phyloP scores from a whole-genome alignment of 768 basidiomycete species.

The Termitomyces sp. region DNA sequence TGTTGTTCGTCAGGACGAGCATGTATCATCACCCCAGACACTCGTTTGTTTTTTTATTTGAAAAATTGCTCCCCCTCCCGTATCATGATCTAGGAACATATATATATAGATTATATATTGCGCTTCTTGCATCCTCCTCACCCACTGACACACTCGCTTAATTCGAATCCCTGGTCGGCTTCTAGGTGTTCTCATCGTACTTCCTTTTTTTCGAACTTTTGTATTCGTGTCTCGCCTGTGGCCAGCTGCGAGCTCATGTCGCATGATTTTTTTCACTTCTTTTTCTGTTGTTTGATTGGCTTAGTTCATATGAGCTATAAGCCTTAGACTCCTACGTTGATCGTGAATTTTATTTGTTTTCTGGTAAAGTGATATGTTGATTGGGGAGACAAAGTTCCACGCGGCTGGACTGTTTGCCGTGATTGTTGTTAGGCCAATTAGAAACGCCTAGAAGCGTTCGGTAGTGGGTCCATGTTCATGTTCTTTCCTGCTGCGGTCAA shows the following conservation, averaged over 20 bases:
- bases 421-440: background rate
- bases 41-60: too few species aligned
- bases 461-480: background rate
- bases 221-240: too few species aligned
- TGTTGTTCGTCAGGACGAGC: constrained; percentile 34
- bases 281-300: too few species aligned
- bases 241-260: too few species aligned
- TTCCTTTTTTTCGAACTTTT: too few species aligned
- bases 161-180: constrained; percentile 12
- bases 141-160: too few species aligned
- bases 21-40: constrained; percentile 19
- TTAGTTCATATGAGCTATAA: too few species aligned
- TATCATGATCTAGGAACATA: constrained; percentile 2
- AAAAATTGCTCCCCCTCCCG: too few species aligned
- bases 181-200: background rate
- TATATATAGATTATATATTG: too few species aligned
- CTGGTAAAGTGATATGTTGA: too few species aligned
- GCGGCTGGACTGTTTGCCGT: background rate
- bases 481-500: background rate
- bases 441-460: background rate
- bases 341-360: background rate
- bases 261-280: too few species aligned
- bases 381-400: too few species aligned
- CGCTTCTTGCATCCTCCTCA: background rate
- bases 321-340: background rate